phyloP scores from a whole-genome alignment of 2,329 filamentous ascomycete genomes.

The Aspergillus ochraceoroseus region DNA sequence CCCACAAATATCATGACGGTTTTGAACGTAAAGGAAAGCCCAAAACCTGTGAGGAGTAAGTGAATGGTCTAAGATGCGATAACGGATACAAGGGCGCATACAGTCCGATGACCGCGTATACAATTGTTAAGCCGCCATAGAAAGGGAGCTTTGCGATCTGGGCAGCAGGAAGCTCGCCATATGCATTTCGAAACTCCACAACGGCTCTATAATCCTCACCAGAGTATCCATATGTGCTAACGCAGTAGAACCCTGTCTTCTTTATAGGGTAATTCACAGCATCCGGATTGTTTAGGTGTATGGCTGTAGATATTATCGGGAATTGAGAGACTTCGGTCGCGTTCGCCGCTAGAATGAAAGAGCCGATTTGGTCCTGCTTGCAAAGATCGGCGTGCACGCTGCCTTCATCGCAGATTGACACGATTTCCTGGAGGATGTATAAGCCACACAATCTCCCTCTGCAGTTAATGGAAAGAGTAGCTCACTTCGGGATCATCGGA shows the following conservation, averaged over 20 bases:
- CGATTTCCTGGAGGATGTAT: conserved; percentile 45
- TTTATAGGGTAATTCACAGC: conserved; percentile 75
- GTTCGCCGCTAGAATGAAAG: conserved; percentile 77
- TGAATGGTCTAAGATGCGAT: neutral
- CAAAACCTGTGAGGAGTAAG: conserved; percentile 60
- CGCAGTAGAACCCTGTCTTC: conserved; percentile 94
- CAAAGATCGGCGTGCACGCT: conserved; percentile 67
- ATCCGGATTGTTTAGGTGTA: conserved; percentile 70
- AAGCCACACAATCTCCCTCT: conserved; percentile 24
- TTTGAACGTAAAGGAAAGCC: conserved; percentile 92
- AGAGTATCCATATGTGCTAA: conserved; percentile 69
- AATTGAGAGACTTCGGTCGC: conserved; percentile 66
- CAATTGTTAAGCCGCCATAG: conserved; percentile 88
- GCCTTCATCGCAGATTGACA: conserved; percentile 71
- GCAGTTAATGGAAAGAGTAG: neutral
- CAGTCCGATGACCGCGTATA: conserved; percentile 79
- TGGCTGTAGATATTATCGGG: conserved; percentile 70
- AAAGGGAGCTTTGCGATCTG: conserved; percentile 97
- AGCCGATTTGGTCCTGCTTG: conserved; percentile 69
- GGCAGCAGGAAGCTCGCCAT: conserved; percentile 88
- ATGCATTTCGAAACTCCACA: conserved; percentile 91
- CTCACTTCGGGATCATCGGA: conserved; percentile 54
- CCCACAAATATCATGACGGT: conserved; percentile 81
- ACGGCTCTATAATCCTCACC: conserved; percentile 68
- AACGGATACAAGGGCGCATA: conserved; percentile 45